Evolutionary conservation across 352 stramenopile species (phyloP).

Genomic region (Pythium monospermum): DNA sequence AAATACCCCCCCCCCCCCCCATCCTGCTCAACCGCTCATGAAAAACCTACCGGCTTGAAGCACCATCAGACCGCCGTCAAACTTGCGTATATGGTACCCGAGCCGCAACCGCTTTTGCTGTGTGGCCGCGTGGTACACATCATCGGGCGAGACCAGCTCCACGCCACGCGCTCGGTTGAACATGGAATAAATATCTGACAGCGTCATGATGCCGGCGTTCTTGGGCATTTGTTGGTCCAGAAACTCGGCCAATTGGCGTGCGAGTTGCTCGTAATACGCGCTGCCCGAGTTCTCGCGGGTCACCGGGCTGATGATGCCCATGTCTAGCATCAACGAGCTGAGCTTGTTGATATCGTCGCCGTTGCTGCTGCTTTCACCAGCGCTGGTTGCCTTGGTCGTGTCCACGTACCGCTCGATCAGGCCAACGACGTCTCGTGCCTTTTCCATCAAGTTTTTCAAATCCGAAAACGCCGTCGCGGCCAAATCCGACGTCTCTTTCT

Average conservation of each 20-base stretch:
- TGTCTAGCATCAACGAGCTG: slow-evolving; percentile 86
- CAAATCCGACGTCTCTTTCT: slow-evolving; percentile 78
- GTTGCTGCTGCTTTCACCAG: slow-evolving; percentile 23
- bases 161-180: slow-evolving; percentile 97
- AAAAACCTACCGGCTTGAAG: slow-evolving; percentile 72
- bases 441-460: slow-evolving; percentile 87
- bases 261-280: slow-evolving; percentile 89
- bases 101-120: slow-evolving; percentile 84
- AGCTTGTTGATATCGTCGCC: slow-evolving; percentile 71
- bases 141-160: slow-evolving; percentile 96
- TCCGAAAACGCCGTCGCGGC: slow-evolving; percentile 85
- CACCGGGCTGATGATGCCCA: slow-evolving; percentile 91
- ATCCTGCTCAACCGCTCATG: not conserved
- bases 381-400: slow-evolving; percentile 56
- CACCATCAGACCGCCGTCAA: slow-evolving; percentile 91
- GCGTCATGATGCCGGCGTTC: slow-evolving; percentile 95
- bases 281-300: slow-evolving; percentile 87
- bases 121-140: slow-evolving; percentile 90
- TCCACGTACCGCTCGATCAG: slow-evolving; percentile 90
- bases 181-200: slow-evolving; percentile 99
- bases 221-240: slow-evolving; percentile 72
- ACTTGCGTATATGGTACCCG: slow-evolving; percentile 91
- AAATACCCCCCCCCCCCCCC: not conserved
- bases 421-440: slow-evolving; percentile 88
- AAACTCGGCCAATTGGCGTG: slow-evolving; percentile 88